Evolutionary conservation across 1,284 basidiomycete species (phyloP).

Genomic region (Cryptococcus sp.): DNA sequence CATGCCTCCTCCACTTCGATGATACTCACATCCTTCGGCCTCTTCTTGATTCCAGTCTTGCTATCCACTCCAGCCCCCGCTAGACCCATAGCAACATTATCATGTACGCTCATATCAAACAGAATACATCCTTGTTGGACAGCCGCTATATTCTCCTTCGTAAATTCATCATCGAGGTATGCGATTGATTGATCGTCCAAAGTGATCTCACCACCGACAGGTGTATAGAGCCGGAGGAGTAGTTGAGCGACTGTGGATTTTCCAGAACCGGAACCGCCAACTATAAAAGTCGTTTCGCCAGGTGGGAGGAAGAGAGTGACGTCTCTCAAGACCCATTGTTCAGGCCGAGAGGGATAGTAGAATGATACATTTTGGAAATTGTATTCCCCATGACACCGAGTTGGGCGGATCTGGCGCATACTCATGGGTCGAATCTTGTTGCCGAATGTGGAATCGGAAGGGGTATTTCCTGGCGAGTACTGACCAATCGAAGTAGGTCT

Average conservation of each 20-base stretch:
- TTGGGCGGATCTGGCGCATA: conserved; percentile 41
- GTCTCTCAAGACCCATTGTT: conserved; percentile 47
- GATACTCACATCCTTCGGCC: conserved; percentile 54
- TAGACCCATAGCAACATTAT: conserved; percentile 81
- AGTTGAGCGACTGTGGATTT: conserved; percentile 88
- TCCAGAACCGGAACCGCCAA: conserved; percentile 84
- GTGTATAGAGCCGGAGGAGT: conserved; percentile 72
- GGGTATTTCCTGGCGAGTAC: conserved; percentile 12
- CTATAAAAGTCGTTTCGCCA: conserved; percentile 84
- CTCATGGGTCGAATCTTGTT: conserved; percentile 6
- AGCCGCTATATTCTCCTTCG: conserved; percentile 66
- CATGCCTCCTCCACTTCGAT: conserved; percentile 77
- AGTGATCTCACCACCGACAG: conserved; percentile 59
- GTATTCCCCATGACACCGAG: conserved; percentile 68
- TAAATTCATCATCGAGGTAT: conserved; percentile 72
- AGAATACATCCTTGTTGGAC: conserved; percentile 74
- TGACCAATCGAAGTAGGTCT: conserved; percentile 13
- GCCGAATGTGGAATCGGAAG: conserved; percentile 8
- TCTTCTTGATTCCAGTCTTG: conserved; percentile 28
- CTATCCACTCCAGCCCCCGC: conserved; percentile 53
- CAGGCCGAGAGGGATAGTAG: conserved; percentile 74
- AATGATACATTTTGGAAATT: conserved; percentile 72
- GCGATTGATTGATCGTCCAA: conserved; percentile 77
- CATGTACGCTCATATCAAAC: conserved; percentile 76
- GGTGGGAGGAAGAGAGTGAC: conserved; percentile 65